Evolutionary conservation across 192 early-diverging fungal genomes (phyloP), one percentile per base, ranked within the genome.

Genomic region (Tieghemiomyces parasiticus): DNA sequence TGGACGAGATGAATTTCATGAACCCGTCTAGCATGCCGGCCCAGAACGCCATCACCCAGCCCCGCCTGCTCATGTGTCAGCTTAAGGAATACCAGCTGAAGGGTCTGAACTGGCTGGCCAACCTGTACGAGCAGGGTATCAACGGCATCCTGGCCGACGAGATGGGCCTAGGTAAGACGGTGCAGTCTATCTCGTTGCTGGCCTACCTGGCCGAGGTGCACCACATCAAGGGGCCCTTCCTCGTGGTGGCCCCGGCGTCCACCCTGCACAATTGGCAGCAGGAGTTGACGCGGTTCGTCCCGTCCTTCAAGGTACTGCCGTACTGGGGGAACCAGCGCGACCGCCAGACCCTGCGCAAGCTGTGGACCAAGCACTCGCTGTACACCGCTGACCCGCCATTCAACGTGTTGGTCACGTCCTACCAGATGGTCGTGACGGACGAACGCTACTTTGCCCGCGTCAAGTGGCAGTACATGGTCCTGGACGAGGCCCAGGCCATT

Each of bases 381-480:
- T 72, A 75, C 29, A 82, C 83, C 59, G 77, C 66, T 59, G 86
- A 91, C 61, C 81, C 87, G 1, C 83, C 84, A 0, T 93, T 92
- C 68, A 90, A 93, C 63, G 85, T 93, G 34, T 69, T 89, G n/a
- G 79, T 95, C 59, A 95, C 92, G 3, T 86, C 82, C 42, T 95
- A 95, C 65, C 89, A 93, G 68, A 63, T 93, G 59, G 81, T 86
- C 4, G 78, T 90, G 20, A 73, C 82, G n/a, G 92, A 95, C 59
- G 81, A 86, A 52, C 75, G 75, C 38, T 84, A 91, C 61, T 81
- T 95, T 48, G 78, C 82, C 56, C 74, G 89, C 26, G 82, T 90
- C 56, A 85, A 87, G 70, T 95, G 92, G 92, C 89, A 92, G 75
- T 95, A 95, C 63, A 91, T 95, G 89, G 79, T 95, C 32, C 74